Evolutionary conservation across 225 moss, liverwort and hornwort species (phyloP), one percentile per base, ranked within the genome.

Genomic region (Rhytidiadelphus loreus): DNA sequence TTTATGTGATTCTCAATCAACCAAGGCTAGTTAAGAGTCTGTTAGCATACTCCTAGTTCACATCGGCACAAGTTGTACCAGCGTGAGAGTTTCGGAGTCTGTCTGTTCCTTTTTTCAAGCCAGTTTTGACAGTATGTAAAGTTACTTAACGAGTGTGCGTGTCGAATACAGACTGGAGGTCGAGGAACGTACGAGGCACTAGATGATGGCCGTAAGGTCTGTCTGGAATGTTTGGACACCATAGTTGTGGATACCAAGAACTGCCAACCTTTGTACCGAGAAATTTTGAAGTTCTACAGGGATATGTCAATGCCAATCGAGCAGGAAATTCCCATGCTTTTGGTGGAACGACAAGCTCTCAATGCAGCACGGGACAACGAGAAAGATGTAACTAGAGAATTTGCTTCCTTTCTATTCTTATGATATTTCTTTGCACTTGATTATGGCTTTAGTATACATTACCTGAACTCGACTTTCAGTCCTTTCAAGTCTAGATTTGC

Each of bases 291-390:
- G 84, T 96, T 93, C 59, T 96, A 95, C 85, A 88, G 89, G 83
- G 64, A 76, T 13, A 84, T 92, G 32, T 88, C 60, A 57, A 91
- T 95, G 93, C 89, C 82, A 58, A 89, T 96, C 57, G 91, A 93
- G 22, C 92, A 93, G 86, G 91, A 94, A 65, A 95, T 95, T 77
- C 95, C 95, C 60, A 91, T 96, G 87, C 91, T 90, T 70, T 86
- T 96, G 63, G 95, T 95, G 76, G 92, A 94, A 89, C 90, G 91
- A 65, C 90, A 90, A 55, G 95, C 95, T 72, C 93, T 96, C 26
- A 94, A 95, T 86, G 94, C 91, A 58, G 95, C 96, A 26, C 91
- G 93, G 25, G 94, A 95, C 87, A 94, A 91, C 61, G 95, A 95
- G 92, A 94, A 92, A 92, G 94, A 96, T 87, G 96, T 96, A 92